Percentiles rank a stretch among this genome's conserved stretches.
These are phyloP conservation scores for Chaetothyriales sp. DNA, from an alignment of 2,329 filamentous ascomycete species.

Conservation along the genomic window DNA sequence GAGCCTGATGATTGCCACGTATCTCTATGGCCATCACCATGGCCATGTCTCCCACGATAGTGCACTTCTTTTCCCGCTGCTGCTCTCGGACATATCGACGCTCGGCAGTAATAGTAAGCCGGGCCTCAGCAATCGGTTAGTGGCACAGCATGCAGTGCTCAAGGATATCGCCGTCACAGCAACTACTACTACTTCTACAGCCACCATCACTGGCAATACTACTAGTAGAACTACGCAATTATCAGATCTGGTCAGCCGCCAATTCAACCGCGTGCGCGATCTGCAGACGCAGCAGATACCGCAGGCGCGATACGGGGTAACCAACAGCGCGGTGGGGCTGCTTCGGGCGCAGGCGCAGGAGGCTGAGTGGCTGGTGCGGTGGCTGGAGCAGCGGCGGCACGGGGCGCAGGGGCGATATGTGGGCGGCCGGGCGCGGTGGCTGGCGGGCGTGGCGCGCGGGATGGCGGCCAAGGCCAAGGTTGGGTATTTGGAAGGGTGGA, in stretches of 20 bases:
- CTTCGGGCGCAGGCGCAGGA: slow-evolving; percentile 22
- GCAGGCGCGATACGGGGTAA: slow-evolving; percentile 23
- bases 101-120: not conserved
- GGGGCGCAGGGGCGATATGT: slow-evolving; percentile 11
- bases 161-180: not conserved
- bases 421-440: slow-evolving; percentile 4
- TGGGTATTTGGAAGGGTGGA: slow-evolving; percentile 20
- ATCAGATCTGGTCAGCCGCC: not conserved
- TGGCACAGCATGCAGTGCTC: not conserved
- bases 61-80: not conserved
- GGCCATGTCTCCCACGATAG: not conserved
- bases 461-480: slow-evolving; percentile 14
- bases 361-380: slow-evolving; percentile 20
- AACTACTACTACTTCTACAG: too few relatives aligned
- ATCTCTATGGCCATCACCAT: not conserved
- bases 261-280: not conserved
- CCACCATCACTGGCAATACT: not conserved
- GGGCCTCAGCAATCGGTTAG: not conserved
- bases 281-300: slow-evolving; percentile 24
- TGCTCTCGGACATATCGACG: not conserved
- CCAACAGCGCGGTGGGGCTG: slow-evolving; percentile 24
- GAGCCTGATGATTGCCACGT: not conserved
- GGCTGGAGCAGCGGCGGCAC: slow-evolving; percentile 15
- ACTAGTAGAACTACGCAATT: not conserved
- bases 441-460: slow-evolving; percentile 10